Evolutionary conservation across 2,329 filamentous ascomycete genomes (phyloP).

Genomic region (Periglandula ipomoeae): DNA sequence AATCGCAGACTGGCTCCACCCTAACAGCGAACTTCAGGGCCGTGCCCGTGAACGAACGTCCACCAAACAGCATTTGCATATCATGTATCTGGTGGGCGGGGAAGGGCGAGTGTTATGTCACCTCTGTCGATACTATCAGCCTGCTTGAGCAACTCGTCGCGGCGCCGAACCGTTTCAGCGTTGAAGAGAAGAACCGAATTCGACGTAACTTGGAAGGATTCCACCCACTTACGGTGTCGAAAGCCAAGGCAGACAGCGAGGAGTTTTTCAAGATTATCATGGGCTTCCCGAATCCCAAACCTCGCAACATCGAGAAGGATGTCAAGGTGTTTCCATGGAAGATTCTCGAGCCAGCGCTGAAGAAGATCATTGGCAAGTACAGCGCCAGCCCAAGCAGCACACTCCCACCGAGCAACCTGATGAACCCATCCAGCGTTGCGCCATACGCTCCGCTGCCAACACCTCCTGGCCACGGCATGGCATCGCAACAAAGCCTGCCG

Average conservation of each 20-base stretch:
- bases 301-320: slow-evolving; percentile 96
- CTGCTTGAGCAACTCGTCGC: slow-evolving; percentile 87
- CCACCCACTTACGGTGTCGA: slow-evolving; percentile 85
- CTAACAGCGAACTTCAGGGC: slow-evolving; percentile 74
- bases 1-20: slow-evolving; percentile 72
- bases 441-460: slow-evolving; percentile 38
- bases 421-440: slow-evolving; percentile 27
- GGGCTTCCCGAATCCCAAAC: slow-evolving; percentile 91
- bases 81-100: slow-evolving; percentile 98
- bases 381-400: slow-evolving; percentile 39
- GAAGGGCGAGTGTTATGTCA: slow-evolving; percentile 84
- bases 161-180: slow-evolving; percentile 67
- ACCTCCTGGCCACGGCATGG: slow-evolving; percentile 30
- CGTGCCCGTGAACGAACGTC: slow-evolving; percentile 68
- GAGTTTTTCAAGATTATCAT: slow-evolving; percentile 99
- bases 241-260: slow-evolving; percentile 83
- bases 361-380: slow-evolving; percentile 99
- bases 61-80: slow-evolving; percentile 81
- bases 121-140: slow-evolving; percentile 92
- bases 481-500: slow-evolving; percentile 19
- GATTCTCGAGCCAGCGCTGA: slow-evolving; percentile 73
- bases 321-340: slow-evolving; percentile 99
- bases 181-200: slow-evolving; percentile 98
- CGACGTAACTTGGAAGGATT: slow-evolving; percentile 92
- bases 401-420: slow-evolving; percentile 28